phyloP scores from a whole-genome alignment of 129 eudicot genomes.

The Flaveria ramosissima region DNA sequence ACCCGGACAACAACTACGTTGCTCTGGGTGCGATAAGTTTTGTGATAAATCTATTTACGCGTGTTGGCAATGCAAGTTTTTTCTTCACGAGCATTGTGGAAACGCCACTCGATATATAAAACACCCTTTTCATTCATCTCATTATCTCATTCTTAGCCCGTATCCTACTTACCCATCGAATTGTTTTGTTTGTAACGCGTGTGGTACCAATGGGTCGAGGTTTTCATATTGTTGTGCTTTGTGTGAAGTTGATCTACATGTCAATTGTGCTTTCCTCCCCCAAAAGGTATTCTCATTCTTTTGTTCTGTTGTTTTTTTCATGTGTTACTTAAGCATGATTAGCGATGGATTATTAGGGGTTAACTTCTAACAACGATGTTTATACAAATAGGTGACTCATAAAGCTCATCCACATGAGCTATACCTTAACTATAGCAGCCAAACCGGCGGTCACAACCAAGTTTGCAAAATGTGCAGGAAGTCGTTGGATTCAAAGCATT shows the following conservation, averaged over 20 bases:
- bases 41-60: conserved; percentile 46
- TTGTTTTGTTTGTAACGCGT: conserved; percentile 57
- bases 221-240: conserved; percentile 58
- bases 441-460: conserved; percentile 8
- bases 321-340: neutral
- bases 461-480: conserved; percentile 52
- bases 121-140: conserved; percentile 53
- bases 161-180: conserved; percentile 65
- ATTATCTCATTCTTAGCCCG: conserved; percentile 62
- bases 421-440: conserved; percentile 26
- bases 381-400: conserved; percentile 40
- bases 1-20: conserved; percentile 44
- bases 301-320: neutral
- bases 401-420: conserved; percentile 58
- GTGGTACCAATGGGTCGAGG: conserved; percentile 49
- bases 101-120: conserved; percentile 56
- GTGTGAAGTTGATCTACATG: conserved; percentile 70
- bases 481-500: conserved; percentile 38
- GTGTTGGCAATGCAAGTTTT: conserved; percentile 62
- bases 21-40: conserved; percentile 58
- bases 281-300: conserved; percentile 23
- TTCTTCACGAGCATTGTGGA: conserved; percentile 74
- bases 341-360: neutral
- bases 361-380: neutral
- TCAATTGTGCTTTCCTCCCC: conserved; percentile 64